phyloP scores from a whole-genome alignment of 2,329 filamentous ascomycete genomes.

The Alternaria dauci region DNA sequence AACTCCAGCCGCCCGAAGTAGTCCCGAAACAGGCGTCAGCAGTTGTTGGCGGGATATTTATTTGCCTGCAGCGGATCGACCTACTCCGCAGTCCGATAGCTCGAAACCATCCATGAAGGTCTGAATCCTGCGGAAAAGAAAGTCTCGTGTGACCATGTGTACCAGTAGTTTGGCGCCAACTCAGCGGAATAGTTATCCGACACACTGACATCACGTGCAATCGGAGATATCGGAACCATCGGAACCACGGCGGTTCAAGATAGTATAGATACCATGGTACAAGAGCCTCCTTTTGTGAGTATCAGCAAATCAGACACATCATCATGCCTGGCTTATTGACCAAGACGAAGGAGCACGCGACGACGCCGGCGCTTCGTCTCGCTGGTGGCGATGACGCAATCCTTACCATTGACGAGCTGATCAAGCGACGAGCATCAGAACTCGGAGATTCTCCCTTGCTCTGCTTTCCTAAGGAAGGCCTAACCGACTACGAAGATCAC shows the following conservation, averaged over 20 bases:
- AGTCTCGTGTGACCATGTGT: neutral
- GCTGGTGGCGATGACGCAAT: conserved; percentile 20
- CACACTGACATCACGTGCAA: neutral
- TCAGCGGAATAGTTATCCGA: neutral
- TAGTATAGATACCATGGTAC: neutral
- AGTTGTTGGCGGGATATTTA: neutral
- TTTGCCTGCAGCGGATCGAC: neutral
- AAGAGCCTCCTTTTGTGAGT: neutral
- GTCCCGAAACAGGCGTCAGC: neutral
- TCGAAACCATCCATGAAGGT: neutral
- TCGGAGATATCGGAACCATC: neutral
- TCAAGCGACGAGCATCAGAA: conserved; percentile 28
- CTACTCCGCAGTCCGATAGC: neutral
- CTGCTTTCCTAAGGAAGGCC: conserved; percentile 34
- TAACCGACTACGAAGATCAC: conserved; percentile 37
- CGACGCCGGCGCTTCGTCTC: conserved; percentile 5
- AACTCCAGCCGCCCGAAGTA: neutral
- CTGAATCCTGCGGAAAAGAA: neutral
- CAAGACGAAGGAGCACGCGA: conserved; percentile 12
- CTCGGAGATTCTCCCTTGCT: conserved; percentile 29
- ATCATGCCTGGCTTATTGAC: conserved; percentile 26
- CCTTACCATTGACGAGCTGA: conserved; percentile 37
- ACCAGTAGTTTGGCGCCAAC: neutral
- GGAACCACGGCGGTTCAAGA: neutral
- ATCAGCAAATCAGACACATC: neutral